phyloP scores from a whole-genome alignment of 495 filamentous ascomycete species.

The Xylaria palmicola region DNA sequence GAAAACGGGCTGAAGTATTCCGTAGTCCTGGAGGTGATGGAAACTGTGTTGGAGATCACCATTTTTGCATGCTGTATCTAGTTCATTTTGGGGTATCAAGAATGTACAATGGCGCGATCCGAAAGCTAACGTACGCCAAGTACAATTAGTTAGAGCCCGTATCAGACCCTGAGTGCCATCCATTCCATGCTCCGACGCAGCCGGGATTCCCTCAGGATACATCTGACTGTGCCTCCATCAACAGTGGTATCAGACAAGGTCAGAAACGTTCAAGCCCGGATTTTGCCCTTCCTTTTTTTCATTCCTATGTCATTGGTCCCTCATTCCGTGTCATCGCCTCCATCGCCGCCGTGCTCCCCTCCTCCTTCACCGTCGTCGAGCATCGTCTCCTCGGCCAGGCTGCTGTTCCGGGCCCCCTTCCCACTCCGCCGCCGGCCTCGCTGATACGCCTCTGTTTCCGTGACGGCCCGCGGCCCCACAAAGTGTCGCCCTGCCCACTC shows the following conservation, averaged over 20 bases:
- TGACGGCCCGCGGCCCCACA: conserved; percentile 79
- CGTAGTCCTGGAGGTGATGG: not conserved
- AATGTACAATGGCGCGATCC: not conserved
- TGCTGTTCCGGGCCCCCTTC: conserved; percentile 27
- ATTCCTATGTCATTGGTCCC: too few species aligned
- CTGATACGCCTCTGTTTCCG: conserved; percentile 47
- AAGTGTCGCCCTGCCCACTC: conserved; percentile 72
- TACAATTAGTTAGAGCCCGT: not conserved
- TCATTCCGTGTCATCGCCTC: not conserved
- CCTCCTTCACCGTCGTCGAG: conserved; percentile 24
- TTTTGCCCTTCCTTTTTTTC: not conserved
- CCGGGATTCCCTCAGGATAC: not conserved
- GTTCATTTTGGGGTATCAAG: conserved; percentile 8
- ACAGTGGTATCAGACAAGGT: too few species aligned
- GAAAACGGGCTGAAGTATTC: too few species aligned
- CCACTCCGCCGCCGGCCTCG: conserved; percentile 36
- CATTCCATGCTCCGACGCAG: not conserved
- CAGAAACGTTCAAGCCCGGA: too few species aligned
- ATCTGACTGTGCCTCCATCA: not conserved
- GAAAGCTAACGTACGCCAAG: not conserved
- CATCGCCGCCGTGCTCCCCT: conserved; percentile 28
- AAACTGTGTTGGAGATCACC: not conserved
- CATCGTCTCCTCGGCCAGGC: conserved; percentile 27
- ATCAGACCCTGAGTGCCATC: not conserved
- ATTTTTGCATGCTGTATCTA: not conserved